Conservation (phyloP, 768 basidiomycete genomes). For the Suillus subluteus region DNA sequence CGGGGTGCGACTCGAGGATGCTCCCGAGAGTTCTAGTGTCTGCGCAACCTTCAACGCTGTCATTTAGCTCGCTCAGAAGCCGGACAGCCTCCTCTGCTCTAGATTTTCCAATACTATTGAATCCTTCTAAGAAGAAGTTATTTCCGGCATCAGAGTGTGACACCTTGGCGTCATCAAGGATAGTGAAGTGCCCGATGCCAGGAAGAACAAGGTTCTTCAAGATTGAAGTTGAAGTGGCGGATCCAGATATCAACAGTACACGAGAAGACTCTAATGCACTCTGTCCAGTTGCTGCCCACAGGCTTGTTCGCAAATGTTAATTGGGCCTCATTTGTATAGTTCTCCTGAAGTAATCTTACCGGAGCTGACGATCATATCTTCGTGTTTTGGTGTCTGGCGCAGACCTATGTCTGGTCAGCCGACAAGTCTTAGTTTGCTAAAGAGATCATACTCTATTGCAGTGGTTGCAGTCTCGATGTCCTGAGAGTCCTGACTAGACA, state of each 20-base stretch:
- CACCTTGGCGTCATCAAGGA: slow-evolving; percentile 70
- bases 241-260: slow-evolving; percentile 78
- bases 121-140: slow-evolving; percentile 92
- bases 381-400: slow-evolving; percentile 87
- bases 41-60: slow-evolving; percentile 74
- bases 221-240: slow-evolving; percentile 85
- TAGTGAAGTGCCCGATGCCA: slow-evolving; percentile 93
- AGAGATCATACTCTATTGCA: slow-evolving; percentile 37
- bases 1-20: slow-evolving; percentile 57
- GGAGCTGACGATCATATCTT: slow-evolving; percentile 92
- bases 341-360: slow-evolving; percentile 49
- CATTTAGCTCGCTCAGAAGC: slow-evolving; percentile 85
- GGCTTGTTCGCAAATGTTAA: slow-evolving; percentile 43
- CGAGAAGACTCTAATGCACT: slow-evolving; percentile 82
- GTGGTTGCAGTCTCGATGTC: slow-evolving; percentile 51
- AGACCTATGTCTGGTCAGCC: slow-evolving; percentile 39
- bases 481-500: slow-evolving; percentile 44
- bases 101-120: slow-evolving; percentile 74
- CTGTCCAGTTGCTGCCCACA: slow-evolving; percentile 96
- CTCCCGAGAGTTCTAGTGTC: slow-evolving; percentile 58
- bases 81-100: slow-evolving; percentile 81
- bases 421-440: not conserved
- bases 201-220: slow-evolving; percentile 98
- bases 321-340: slow-evolving; percentile 6
- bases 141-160: slow-evolving; percentile 84